phyloP scores from a whole-genome alignment of 345 rosid species.

The Citropsis articulata region DNA sequence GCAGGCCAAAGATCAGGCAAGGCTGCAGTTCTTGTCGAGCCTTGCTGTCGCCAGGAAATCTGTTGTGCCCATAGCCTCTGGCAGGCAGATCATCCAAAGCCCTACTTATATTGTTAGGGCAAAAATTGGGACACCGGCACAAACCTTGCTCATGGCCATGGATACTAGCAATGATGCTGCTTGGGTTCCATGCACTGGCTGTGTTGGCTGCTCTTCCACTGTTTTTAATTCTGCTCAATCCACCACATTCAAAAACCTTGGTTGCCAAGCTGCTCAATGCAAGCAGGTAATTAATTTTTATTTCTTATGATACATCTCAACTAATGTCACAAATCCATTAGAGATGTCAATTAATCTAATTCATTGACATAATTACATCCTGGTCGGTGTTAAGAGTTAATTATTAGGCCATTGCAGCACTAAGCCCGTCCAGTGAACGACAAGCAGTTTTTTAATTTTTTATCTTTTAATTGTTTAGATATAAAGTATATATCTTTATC shows the following conservation, averaged over 20 bases:
- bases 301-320: no score
- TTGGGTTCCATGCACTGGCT: conserved; percentile 80
- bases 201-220: conserved; percentile 71
- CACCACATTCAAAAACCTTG: conserved; percentile 49
- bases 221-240: conserved; percentile 52
- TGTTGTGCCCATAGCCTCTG: conserved; percentile 87
- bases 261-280: conserved; percentile 74
- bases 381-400: not conserved
- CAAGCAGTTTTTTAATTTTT: not conserved
- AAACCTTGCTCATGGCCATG: conserved; percentile 78
- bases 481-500: not conserved
- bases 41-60: conserved; percentile 55
- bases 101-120: conserved; percentile 78
- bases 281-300: conserved; percentile 48
- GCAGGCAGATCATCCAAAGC: conserved; percentile 71
- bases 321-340: not conserved
- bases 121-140: conserved; percentile 81
- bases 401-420: not conserved
- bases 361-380: not conserved
- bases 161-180: conserved; percentile 91
- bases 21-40: conserved; percentile 67
- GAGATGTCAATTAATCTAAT: not conserved
- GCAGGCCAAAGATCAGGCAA: conserved; percentile 66
- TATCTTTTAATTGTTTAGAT: no score
- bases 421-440: not conserved